These are phyloP conservation scores for Pseudocercospora cruenta DNA, from an alignment of 2,329 filamentous ascomycete species.

Conservation along the genomic window DNA sequence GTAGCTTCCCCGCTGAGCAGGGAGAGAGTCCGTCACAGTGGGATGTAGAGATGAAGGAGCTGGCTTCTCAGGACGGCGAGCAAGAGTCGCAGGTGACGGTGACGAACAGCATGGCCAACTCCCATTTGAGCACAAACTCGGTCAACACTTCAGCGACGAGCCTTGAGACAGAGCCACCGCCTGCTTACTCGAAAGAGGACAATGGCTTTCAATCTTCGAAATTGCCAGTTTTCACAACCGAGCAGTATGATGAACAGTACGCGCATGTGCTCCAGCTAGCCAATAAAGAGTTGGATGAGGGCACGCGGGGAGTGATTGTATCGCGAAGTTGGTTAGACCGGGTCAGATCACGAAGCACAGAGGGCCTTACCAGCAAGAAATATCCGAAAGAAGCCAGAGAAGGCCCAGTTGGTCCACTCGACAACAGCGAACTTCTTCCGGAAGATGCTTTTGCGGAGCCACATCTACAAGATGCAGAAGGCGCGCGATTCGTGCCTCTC, in stretches of 20 bases:
- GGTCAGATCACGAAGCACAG: conserved; percentile 68
- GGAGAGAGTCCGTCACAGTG: conserved; percentile 17
- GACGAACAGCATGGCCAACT: conserved; percentile 22
- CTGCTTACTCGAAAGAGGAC: conserved; percentile 35
- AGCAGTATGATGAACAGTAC: conserved; percentile 67
- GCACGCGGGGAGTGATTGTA: conserved; percentile 76
- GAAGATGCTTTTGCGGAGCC: conserved; percentile 35
- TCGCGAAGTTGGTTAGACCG: conserved; percentile 78
- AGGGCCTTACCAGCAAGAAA: conserved; percentile 59
- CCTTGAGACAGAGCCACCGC: conserved; percentile 25
- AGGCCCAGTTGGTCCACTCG: conserved; percentile 74
- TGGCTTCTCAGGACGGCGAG: conserved; percentile 17
- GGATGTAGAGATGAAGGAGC: conserved; percentile 29
- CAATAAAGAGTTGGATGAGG: conserved; percentile 62
- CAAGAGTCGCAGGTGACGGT: conserved; percentile 12
- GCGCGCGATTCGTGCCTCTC: conserved; percentile 67
- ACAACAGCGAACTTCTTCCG: conserved; percentile 79
- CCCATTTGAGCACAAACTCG: conserved; percentile 3
- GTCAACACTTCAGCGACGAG: conserved; percentile 30
- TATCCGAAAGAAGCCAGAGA: conserved; percentile 63
- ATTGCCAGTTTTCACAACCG: conserved; percentile 30
- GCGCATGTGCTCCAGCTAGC: conserved; percentile 66
- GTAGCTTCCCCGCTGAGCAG: conserved; percentile 21
- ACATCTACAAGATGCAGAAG: conserved; percentile 29
- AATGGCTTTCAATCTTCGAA: not conserved